phyloP scores from a whole-genome alignment of 2,329 filamentous ascomycete species.

The Penicillium thymicola region DNA sequence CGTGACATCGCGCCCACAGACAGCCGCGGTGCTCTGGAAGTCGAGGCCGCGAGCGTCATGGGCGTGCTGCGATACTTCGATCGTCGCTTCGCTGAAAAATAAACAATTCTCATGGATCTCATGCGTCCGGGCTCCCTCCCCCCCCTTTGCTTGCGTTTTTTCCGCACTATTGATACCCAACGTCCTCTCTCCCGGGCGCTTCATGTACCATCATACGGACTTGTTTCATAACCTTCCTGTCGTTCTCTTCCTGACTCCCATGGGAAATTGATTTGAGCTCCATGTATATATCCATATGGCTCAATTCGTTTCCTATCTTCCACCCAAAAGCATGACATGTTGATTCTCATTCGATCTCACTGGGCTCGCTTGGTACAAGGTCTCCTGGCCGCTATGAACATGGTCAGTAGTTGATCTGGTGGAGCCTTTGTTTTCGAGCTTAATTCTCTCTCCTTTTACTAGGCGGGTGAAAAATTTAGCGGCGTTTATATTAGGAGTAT shows the following conservation, averaged over 20 bases:
- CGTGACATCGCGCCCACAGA: slow-evolving; percentile 33
- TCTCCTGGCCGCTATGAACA: slow-evolving; percentile 23
- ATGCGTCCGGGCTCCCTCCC: slow-evolving; percentile 1
- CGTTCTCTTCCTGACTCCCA: neutral
- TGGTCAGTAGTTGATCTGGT: slow-evolving; percentile 16
- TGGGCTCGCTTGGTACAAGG: neutral
- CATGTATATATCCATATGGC: neutral
- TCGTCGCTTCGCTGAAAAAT: slow-evolving; percentile 58
- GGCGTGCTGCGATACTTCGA: slow-evolving; percentile 80
- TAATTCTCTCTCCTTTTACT: slow-evolving; percentile 1
- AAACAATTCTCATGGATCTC: slow-evolving; percentile 10
- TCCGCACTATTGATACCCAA: slow-evolving; percentile 24
- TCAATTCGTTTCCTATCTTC: neutral
- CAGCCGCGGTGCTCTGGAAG: slow-evolving; percentile 62
- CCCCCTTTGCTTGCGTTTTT: slow-evolving; percentile 11
- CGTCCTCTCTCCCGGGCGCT: slow-evolving; percentile 13
- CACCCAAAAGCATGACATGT: slow-evolving; percentile 6
- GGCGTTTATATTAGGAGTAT: slow-evolving; percentile 13
- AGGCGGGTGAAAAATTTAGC: slow-evolving; percentile 11
- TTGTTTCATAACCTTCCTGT: slow-evolving; percentile 6
- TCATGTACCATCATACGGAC: slow-evolving; percentile 22
- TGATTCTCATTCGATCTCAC: slow-evolving; percentile 1
- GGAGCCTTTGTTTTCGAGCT: slow-evolving; percentile 1
- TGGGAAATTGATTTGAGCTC: neutral
- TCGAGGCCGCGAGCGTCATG: slow-evolving; percentile 82